These are phyloP conservation scores for Aureobasidium uvarum DNA, from an alignment of 2,329 filamentous ascomycete genomes.

Conservation along the genomic window DNA sequence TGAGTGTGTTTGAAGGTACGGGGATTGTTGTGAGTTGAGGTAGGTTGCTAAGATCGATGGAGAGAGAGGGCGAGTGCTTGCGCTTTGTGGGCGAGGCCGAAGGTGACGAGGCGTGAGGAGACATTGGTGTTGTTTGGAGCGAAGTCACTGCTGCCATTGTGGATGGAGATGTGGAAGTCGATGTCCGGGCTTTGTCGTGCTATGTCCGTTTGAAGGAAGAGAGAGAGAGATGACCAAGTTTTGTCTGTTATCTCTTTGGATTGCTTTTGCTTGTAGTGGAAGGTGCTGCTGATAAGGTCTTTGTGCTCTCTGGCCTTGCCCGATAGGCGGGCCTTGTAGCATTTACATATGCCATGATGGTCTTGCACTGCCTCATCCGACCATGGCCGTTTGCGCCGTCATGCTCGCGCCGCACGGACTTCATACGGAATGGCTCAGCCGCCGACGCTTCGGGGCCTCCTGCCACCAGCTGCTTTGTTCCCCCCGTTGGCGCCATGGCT, in stretches of 20 bases:
- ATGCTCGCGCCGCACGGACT: slow-evolving; percentile 8
- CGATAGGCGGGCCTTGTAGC: not conserved
- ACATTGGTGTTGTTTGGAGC: slow-evolving; percentile 11
- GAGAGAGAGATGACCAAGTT: not conserved
- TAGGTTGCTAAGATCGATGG: slow-evolving; percentile 70
- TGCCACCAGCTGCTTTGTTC: not conserved
- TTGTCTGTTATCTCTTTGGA: not conserved
- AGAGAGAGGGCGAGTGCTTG: slow-evolving; percentile 52
- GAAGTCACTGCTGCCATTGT: slow-evolving; percentile 10
- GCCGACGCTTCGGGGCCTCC: slow-evolving; percentile 6
- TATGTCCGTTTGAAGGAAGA: not conserved
- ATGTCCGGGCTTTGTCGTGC: not conserved
- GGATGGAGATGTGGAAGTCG: not conserved
- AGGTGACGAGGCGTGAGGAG: slow-evolving; percentile 14
- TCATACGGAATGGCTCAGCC: slow-evolving; percentile 4
- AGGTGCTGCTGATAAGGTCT: not conserved
- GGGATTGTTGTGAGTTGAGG: slow-evolving; percentile 69
- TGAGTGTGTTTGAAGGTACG: slow-evolving; percentile 75
- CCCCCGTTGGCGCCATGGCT: slow-evolving; percentile 6
- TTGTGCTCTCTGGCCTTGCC: not conserved
- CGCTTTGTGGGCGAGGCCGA: slow-evolving; percentile 26
- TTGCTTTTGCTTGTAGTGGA: not conserved
- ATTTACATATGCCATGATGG: not conserved
- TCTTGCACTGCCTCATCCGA: slow-evolving; percentile 12
- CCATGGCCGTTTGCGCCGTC: not conserved